Percentiles rank a stretch among this genome's conserved stretches.
These are phyloP conservation scores for Mortierella sp. DNA, from an alignment of 371 early-diverging fungal species.

Conservation along the genomic window DNA sequence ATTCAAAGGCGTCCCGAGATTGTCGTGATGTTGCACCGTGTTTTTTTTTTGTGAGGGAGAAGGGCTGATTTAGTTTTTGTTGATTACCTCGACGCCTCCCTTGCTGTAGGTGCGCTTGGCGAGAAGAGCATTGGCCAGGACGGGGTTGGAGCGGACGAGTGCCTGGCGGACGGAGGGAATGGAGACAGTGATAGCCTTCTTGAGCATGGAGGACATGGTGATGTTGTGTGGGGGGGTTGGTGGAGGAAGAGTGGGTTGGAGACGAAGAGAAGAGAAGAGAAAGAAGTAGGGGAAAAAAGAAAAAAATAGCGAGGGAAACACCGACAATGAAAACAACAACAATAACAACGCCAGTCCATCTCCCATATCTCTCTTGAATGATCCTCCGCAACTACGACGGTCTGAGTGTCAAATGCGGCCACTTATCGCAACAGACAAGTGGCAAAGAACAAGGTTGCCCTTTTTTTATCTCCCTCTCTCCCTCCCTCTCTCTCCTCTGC, in stretches of 20 bases:
- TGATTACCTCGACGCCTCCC: slow-evolving; percentile 32
- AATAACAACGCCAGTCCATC: slow-evolving; percentile 6
- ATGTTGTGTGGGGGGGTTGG: background rate
- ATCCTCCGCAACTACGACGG: background rate
- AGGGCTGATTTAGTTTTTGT: background rate
- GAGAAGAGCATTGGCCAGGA: slow-evolving; percentile 37
- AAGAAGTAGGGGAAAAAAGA: background rate
- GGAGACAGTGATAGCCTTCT: slow-evolving; percentile 34
- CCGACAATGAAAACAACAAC: slow-evolving; percentile 1
- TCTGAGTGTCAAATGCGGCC: background rate
- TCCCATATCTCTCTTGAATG: background rate
- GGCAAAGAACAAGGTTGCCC: slow-evolving; percentile 14
- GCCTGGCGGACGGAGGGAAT: slow-evolving; percentile 40
- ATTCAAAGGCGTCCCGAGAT: background rate
- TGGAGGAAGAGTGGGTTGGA: background rate
- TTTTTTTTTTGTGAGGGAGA: background rate
- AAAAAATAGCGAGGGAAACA: background rate
- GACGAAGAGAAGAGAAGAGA: background rate
- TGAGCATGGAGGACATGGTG: slow-evolving; percentile 31
- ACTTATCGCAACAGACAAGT: background rate
- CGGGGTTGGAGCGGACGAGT: slow-evolving; percentile 34
- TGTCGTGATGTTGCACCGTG: background rate
- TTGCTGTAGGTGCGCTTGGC: slow-evolving; percentile 32
- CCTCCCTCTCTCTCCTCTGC: background rate
- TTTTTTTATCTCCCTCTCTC: background rate